Conservation (phyloP, 352 stramenopile species). For the Globisporangium uncinulatum region DNA sequence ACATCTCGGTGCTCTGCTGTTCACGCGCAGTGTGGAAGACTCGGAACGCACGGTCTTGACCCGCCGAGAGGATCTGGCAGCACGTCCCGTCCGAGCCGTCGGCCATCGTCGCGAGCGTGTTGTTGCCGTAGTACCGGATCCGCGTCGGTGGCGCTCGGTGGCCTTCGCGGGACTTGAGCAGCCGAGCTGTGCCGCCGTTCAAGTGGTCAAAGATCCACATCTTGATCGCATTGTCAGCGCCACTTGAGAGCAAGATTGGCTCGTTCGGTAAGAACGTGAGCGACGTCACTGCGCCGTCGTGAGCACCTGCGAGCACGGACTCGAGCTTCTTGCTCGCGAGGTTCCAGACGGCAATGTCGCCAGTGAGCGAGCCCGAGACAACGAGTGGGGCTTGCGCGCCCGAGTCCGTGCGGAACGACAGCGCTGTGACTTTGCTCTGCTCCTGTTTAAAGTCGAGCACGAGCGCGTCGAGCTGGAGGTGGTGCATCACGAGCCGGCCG, state of each 20-base stretch:
- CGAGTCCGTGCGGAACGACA: slow-evolving; percentile 88
- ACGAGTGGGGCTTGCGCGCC: slow-evolving; percentile 50
- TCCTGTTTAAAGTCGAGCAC: slow-evolving; percentile 79
- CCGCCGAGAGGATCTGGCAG: slow-evolving; percentile 88
- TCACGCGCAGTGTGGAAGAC: slow-evolving; percentile 90
- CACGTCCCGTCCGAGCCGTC: slow-evolving; percentile 81
- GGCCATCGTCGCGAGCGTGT: slow-evolving; percentile 78
- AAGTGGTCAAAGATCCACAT: slow-evolving; percentile 93
- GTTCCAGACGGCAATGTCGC: slow-evolving; percentile 90
- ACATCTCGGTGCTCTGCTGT: slow-evolving; percentile 87
- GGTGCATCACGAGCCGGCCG: slow-evolving; percentile 81
- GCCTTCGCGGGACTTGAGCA: slow-evolving; percentile 88
- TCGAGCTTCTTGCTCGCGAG: slow-evolving; percentile 84
- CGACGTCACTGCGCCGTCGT: slow-evolving; percentile 71
- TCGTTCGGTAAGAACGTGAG: slow-evolving; percentile 86
- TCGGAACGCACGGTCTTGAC: slow-evolving; percentile 87
- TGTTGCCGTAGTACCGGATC: slow-evolving; percentile 90
- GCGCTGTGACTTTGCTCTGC: slow-evolving; percentile 74
- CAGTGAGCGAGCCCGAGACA: slow-evolving; percentile 62
- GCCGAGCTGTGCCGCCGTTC: slow-evolving; percentile 63
- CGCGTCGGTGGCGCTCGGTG: slow-evolving; percentile 79
- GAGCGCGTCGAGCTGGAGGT: slow-evolving; percentile 79
- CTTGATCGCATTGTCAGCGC: slow-evolving; percentile 89
- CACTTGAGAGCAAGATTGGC: slow-evolving; percentile 81
- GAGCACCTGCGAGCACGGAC: slow-evolving; percentile 66